Conservation (phyloP, 148 eudicot genomes). For the Euryodendron excelsum region DNA sequence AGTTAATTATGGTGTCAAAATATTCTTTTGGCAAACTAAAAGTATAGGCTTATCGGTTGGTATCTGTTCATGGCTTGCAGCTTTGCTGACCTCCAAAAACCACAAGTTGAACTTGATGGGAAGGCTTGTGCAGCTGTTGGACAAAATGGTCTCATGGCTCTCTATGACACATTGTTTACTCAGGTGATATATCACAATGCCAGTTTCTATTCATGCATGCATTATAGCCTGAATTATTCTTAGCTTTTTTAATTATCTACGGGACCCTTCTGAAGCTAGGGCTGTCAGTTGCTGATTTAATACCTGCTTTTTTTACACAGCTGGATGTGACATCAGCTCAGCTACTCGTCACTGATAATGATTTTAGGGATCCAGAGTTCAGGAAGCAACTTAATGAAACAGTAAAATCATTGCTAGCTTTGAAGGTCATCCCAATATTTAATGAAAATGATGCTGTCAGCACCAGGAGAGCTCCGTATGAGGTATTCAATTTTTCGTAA, state of each 20-base stretch:
- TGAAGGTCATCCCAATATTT: slow-evolving; percentile 76
- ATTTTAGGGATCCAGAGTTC: slow-evolving; percentile 80
- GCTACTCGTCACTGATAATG: slow-evolving; percentile 94
- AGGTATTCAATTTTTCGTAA: slow-evolving; percentile 46
- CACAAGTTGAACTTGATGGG: slow-evolving; percentile 93
- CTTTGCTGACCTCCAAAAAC: slow-evolving; percentile 95
- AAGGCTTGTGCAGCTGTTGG: slow-evolving; percentile 99
- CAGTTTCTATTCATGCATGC: background rate
- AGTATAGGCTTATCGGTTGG: slow-evolving; percentile 5
- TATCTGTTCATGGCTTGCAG: slow-evolving; percentile 36
- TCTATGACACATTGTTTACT: slow-evolving; percentile 87
- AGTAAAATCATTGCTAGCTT: slow-evolving; percentile 56
- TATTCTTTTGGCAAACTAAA: background rate
- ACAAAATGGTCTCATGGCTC: slow-evolving; percentile 96
- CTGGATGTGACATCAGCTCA: slow-evolving; percentile 93
- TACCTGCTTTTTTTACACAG: slow-evolving; percentile 40
- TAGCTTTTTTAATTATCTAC: background rate
- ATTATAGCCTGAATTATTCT: slow-evolving; percentile 3
- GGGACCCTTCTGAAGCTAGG: slow-evolving; percentile 7
- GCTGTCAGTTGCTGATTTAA: slow-evolving; percentile 8
- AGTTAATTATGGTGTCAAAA: background rate
- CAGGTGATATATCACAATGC: slow-evolving; percentile 48
- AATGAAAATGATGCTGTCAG: slow-evolving; percentile 98
- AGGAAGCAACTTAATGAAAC: slow-evolving; percentile 76
- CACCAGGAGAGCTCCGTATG: slow-evolving; percentile 95